These are phyloP conservation scores for Linum usitatissimum DNA, from an alignment of 345 rosid species.

Conservation along the genomic window DNA sequence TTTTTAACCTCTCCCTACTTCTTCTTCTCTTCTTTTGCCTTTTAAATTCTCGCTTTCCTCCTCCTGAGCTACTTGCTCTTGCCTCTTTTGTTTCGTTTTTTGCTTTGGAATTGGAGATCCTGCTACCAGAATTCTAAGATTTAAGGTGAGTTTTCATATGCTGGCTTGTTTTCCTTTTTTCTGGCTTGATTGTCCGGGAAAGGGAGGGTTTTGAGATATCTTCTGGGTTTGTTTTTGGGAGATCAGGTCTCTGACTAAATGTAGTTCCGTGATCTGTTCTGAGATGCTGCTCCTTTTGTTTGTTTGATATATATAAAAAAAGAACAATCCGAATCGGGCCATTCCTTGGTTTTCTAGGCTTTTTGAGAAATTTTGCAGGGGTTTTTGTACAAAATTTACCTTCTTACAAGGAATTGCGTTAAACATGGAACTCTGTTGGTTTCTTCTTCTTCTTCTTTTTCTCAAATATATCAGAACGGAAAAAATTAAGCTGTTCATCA, in stretches of 20 bases:
- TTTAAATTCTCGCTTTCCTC: constrained; percentile 10
- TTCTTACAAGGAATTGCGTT: too few relatives aligned
- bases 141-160: constrained; percentile 7
- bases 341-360: neutral
- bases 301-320: too few relatives aligned
- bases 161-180: constrained; percentile 22
- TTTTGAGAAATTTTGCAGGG: too few relatives aligned
- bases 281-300: neutral
- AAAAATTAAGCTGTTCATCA: too few relatives aligned
- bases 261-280: neutral
- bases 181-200: constrained; percentile 14
- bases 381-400: too few relatives aligned
- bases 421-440: too few relatives aligned
- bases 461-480: too few relatives aligned
- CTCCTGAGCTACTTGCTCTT: neutral
- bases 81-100: constrained; percentile 11
- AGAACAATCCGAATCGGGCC: neutral
- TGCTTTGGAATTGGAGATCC: constrained; percentile 8
- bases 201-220: constrained; percentile 6
- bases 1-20: too few relatives aligned
- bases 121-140: constrained; percentile 8
- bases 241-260: neutral
- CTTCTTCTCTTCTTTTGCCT: constrained; percentile 14
- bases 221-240: neutral
- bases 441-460: too few relatives aligned